Conservation (phyloP, 345 rosid genomes). For the Eutrema heterophyllum region DNA sequence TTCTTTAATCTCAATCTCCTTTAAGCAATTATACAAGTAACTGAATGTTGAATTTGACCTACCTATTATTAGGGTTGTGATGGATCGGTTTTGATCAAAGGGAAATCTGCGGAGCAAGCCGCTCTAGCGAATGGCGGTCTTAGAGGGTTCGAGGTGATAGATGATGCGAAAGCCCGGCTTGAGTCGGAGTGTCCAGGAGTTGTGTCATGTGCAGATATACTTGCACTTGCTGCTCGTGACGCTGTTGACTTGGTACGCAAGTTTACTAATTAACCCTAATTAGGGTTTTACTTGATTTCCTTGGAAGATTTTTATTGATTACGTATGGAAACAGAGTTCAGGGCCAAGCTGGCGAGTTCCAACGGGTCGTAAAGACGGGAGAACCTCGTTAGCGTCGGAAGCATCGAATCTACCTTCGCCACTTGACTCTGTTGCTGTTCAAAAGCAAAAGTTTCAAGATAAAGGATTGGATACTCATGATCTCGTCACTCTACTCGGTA, state of each 20-base stretch:
- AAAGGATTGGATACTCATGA: conserved; percentile 60
- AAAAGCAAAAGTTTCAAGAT: conserved; percentile 58
- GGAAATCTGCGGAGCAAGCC: conserved; percentile 40
- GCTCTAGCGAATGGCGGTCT: conserved; percentile 33
- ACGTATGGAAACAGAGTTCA: conserved; percentile 36
- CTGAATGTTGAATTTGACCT: background rate
- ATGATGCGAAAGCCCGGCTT: conserved; percentile 47
- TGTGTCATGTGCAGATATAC: conserved; percentile 57
- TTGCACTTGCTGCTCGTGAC: conserved; percentile 53
- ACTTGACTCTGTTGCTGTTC: conserved; percentile 46
- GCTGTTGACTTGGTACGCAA: conserved; percentile 40
- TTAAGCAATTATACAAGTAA: background rate
- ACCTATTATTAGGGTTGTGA: conserved; percentile 38
- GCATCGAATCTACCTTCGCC: conserved; percentile 57
- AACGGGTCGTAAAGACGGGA: conserved; percentile 75
- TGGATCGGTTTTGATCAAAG: conserved; percentile 46
- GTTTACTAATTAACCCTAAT: background rate
- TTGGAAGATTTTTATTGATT: background rate
- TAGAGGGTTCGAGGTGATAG: conserved; percentile 45
- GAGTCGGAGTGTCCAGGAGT: conserved; percentile 47
- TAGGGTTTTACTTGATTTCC: background rate
- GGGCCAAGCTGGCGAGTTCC: conserved; percentile 76
- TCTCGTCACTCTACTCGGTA: conserved; percentile 71
- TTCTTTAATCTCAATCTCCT: background rate
- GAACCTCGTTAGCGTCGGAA: conserved; percentile 49